A percentile compares a stretch with the other conserved stretches of the same genome.
These are phyloP conservation scores for Ophiocordyceps camponoti-floridani DNA, from an alignment of 2,329 filamentous ascomycete genomes.

Conservation along the genomic window DNA sequence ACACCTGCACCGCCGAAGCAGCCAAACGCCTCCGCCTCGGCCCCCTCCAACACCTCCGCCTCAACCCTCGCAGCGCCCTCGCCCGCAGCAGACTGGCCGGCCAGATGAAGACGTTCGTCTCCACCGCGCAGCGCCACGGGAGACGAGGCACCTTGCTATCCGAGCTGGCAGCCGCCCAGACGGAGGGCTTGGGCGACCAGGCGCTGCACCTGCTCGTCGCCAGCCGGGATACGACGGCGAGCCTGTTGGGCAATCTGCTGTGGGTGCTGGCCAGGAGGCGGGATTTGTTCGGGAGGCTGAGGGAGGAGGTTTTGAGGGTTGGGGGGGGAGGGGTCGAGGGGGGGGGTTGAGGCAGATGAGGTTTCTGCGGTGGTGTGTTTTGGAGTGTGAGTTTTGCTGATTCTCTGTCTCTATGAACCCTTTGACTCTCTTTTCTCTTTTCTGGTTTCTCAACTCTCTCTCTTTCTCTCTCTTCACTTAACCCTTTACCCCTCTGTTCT, in stretches of 20 bases:
- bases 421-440: neutral
- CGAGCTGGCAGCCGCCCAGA: slow-evolving; percentile 26
- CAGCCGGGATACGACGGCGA: slow-evolving; percentile 27
- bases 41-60: slow-evolving; percentile 12
- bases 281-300: slow-evolving; percentile 24
- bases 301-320: slow-evolving; percentile 20
- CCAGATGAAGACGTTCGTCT: no score
- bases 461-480: neutral
- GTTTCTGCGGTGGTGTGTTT: slow-evolving; percentile 36
- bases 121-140: no score
- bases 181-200: slow-evolving; percentile 22
- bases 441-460: no score
- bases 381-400: slow-evolving; percentile 28
- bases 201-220: slow-evolving; percentile 25
- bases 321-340: no score
- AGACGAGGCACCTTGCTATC: slow-evolving; percentile 34
- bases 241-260: slow-evolving; percentile 23
- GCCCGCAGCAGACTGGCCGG: no score
- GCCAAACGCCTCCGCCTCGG: slow-evolving; percentile 14
- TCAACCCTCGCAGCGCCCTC: no score
- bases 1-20: slow-evolving; percentile 14
- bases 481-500: no score
- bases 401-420: neutral
- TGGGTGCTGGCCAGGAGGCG: slow-evolving; percentile 22
- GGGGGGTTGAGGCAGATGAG: slow-evolving; percentile 31